A percentile compares a stretch with the other conserved stretches of the same genome.
Evolutionary conservation across 1,139 yeast species (phyloP).

Genomic region (Hyphopichia burtonii): DNA sequence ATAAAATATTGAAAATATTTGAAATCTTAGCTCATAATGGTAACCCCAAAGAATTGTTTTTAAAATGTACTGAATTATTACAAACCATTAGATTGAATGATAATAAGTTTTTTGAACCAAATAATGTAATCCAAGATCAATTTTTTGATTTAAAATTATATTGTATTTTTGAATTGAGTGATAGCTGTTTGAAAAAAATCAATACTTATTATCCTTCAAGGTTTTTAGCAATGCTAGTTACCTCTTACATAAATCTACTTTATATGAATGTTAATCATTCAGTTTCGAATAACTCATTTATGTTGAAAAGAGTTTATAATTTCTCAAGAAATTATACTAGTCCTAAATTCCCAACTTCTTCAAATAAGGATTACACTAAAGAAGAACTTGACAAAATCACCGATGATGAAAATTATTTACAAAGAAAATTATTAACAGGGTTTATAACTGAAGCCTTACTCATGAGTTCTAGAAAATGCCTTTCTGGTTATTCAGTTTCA

Average conservation of each 20-base stretch:
- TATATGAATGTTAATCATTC: slow-evolving; percentile 34
- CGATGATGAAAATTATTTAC: slow-evolving; percentile 55
- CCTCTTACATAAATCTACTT: slow-evolving; percentile 53
- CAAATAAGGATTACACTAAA: slow-evolving; percentile 23
- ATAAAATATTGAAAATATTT: slow-evolving; percentile 49
- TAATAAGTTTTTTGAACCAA: slow-evolving; percentile 8
- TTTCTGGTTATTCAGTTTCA: slow-evolving; percentile 24
- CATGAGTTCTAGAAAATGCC: slow-evolving; percentile 26
- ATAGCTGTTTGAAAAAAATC: slow-evolving; percentile 51
- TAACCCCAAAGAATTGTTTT: slow-evolving; percentile 74
- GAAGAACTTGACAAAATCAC: slow-evolving; percentile 39
- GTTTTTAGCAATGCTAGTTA: slow-evolving; percentile 64
- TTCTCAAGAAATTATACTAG: slow-evolving; percentile 66
- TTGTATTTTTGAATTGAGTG: slow-evolving; percentile 59
- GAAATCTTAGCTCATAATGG: slow-evolving; percentile 62
- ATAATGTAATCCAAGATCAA: slow-evolving; percentile 21
- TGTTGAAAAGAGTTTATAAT: slow-evolving; percentile 59
- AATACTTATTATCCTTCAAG: slow-evolving; percentile 73
- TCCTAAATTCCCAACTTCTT: slow-evolving; percentile 41
- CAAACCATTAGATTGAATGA: slow-evolving; percentile 20
- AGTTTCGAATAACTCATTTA: slow-evolving; percentile 36
- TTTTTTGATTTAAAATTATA: slow-evolving; percentile 60
- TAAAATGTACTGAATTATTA: slow-evolving; percentile 66
- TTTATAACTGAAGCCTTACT: slow-evolving; percentile 47
- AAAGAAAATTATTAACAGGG: slow-evolving; percentile 43